These are phyloP conservation scores for Chlorociboria aeruginascens DNA, from an alignment of 495 filamentous ascomycete species.

Conservation along the genomic window DNA sequence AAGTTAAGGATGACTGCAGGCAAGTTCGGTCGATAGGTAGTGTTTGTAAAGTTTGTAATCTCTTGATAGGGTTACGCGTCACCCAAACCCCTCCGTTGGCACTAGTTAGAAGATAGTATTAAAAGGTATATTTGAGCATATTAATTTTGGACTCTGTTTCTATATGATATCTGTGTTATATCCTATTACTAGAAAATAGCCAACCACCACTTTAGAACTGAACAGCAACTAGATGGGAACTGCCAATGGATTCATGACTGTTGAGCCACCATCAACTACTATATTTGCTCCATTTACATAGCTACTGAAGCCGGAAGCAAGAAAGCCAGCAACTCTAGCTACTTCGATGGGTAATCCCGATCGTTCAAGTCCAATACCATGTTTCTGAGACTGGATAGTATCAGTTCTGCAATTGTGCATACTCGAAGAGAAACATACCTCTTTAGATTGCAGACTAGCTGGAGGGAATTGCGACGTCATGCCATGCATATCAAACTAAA, in stretches of 20 bases:
- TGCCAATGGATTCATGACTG: slow-evolving; percentile 30
- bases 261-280: slow-evolving; percentile 48
- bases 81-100: no score
- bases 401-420: neutral
- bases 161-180: no score
- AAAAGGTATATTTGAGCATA: no score
- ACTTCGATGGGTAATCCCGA: slow-evolving; percentile 42
- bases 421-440: slow-evolving; percentile 20
- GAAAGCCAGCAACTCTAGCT: slow-evolving; percentile 41
- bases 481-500: slow-evolving; percentile 38
- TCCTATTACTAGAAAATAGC: no score
- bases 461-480: slow-evolving; percentile 45
- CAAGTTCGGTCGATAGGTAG: no score
- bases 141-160: no score
- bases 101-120: no score
- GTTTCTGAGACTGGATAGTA: slow-evolving; percentile 23
- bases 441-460: slow-evolving; percentile 37
- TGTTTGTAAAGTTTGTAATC: no score
- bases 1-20: no score
- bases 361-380: slow-evolving; percentile 34
- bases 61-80: no score
- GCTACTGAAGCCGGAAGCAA: slow-evolving; percentile 50
- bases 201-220: neutral
- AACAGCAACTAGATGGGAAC: slow-evolving; percentile 26
- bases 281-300: slow-evolving; percentile 58